A percentile compares a stretch with the other conserved stretches of the same genome.
Conservation (phyloP, 352 stramenopile species). For the Peronospora destructor region DNA sequence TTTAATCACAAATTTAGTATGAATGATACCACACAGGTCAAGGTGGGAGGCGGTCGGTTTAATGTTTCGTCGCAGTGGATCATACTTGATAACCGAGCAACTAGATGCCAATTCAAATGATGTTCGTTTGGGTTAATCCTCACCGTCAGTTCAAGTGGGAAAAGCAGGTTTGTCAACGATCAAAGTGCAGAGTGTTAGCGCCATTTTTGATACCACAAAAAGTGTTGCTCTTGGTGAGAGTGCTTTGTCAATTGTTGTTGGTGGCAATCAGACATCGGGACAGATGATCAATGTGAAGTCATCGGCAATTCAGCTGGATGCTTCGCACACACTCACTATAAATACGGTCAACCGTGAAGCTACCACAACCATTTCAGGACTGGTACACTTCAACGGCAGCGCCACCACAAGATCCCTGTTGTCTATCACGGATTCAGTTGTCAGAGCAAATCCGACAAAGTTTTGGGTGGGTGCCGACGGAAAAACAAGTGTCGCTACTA, state of each 20-base stretch:
- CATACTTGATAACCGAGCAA: slow-evolving; percentile 39
- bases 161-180: slow-evolving; percentile 18
- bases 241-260: slow-evolving; percentile 24
- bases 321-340: slow-evolving; percentile 22
- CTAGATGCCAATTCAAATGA: slow-evolving; percentile 37
- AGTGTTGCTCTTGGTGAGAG: slow-evolving; percentile 22
- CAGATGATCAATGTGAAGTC: slow-evolving; percentile 34
- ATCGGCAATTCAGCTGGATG: slow-evolving; percentile 27
- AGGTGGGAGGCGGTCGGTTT: slow-evolving; percentile 34
- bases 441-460: slow-evolving; percentile 19
- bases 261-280: slow-evolving; percentile 11
- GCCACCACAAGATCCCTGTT: slow-evolving; percentile 15
- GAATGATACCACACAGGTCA: slow-evolving; percentile 41
- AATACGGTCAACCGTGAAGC: slow-evolving; percentile 19
- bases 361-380: slow-evolving; percentile 26
- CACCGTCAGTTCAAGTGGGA: slow-evolving; percentile 31
- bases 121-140: slow-evolving; percentile 29
- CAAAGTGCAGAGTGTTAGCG: slow-evolving; percentile 18
- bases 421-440: slow-evolving; percentile 19
- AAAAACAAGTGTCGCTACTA: slow-evolving; percentile 21
- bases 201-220: slow-evolving; percentile 25
- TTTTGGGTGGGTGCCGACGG: slow-evolving; percentile 28
- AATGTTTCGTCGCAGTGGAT: slow-evolving; percentile 38
- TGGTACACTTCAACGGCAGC: slow-evolving; percentile 29
- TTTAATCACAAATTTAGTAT: slow-evolving; percentile 41